Percentiles rank a stretch among this genome's conserved stretches.
Conservation (phyloP, 331 rosid genomes). For the Erythrophleum ivorense region DNA sequence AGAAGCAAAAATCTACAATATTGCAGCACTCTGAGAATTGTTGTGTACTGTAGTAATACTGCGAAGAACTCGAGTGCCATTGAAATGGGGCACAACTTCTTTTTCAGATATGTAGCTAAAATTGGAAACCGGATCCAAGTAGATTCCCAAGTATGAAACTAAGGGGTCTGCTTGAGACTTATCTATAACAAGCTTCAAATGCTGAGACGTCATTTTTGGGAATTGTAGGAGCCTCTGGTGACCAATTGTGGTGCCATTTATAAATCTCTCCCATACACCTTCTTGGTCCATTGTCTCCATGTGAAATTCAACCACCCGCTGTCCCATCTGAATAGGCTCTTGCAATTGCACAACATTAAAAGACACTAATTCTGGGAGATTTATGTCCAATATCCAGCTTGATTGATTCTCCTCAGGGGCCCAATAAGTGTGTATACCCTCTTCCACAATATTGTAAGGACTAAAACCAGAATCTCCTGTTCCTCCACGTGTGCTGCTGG, state of each 20-base stretch:
- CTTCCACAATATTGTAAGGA: conserved; percentile 70
- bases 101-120: conserved; percentile 38
- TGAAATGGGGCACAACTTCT: conserved; percentile 40
- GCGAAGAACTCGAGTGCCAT: conserved; percentile 55
- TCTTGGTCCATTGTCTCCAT: conserved; percentile 54
- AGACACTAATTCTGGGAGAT: conserved; percentile 60
- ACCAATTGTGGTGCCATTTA: conserved; percentile 80
- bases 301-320: conserved; percentile 74
- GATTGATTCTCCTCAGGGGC: conserved; percentile 70
- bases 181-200: conserved; percentile 71
- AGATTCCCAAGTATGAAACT: conserved; percentile 67
- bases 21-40: conserved; percentile 44
- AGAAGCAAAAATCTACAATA: conserved; percentile 18
- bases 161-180: conserved; percentile 82
- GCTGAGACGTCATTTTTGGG: conserved; percentile 57
- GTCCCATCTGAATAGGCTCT: conserved; percentile 96
- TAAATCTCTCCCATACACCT: conserved; percentile 64
- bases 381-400: conserved; percentile 57
- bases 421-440: conserved; percentile 79
- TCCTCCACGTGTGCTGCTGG: conserved; percentile 80
- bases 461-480: conserved; percentile 53
- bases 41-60: conserved; percentile 1
- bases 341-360: conserved; percentile 80
- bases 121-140: conserved; percentile 61
- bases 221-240: conserved; percentile 70